Base-by-base conservation (phyloP, 768 basidiomycete species). In the Mycena sanguinolenta region DNA sequence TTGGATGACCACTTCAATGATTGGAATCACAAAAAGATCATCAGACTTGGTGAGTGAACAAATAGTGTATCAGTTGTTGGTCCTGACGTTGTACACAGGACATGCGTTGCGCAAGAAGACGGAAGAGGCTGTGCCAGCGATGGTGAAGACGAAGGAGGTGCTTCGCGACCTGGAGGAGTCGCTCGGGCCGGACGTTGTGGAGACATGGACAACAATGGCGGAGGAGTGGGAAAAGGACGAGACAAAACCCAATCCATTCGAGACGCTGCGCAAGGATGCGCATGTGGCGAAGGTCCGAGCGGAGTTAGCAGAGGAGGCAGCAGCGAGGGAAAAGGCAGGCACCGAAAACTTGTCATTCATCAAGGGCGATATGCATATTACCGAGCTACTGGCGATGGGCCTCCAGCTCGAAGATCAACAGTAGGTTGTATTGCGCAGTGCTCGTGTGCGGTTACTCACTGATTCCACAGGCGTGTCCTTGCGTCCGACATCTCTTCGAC, bases 251-350 rank as follows among this genome's bases (percentile, higher is more conserved):
- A 71, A 73, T 28, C 72, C 65, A 0, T 73, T 73, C 54, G 34
- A 64, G 39, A 57, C 54, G 14, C 46, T 55, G 49, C 42, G 46
- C 7, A 60, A 54, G 42, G 63, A 71, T 58, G 7, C 7, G 63
- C 67, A 28, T 14, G 13, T 64, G n/a, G 61, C 73, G 27, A 53
- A 65, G 27, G 68, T 77, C 38, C 62, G 68, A 2, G 60, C 60
- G 0, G 60, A 73, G 39, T 61, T 79, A 2, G 72, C 70, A 2
- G 73, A 69, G 38, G 74, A 77, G 34, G 78, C 42, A 25, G 39
- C 28, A 16, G 27, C 25, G 73, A 32, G 49, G 23, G 61, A 52
- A 30, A 32, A 3, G 2, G 34, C 3, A 12, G 36, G 44, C 13
- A 25, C 3, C n/a, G 62, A 63, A 49, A 32, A n/a, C 21, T 28